Base-by-base conservation (phyloP, 1,139 yeast genomes). In the Tardiomyces blankii region DNA sequence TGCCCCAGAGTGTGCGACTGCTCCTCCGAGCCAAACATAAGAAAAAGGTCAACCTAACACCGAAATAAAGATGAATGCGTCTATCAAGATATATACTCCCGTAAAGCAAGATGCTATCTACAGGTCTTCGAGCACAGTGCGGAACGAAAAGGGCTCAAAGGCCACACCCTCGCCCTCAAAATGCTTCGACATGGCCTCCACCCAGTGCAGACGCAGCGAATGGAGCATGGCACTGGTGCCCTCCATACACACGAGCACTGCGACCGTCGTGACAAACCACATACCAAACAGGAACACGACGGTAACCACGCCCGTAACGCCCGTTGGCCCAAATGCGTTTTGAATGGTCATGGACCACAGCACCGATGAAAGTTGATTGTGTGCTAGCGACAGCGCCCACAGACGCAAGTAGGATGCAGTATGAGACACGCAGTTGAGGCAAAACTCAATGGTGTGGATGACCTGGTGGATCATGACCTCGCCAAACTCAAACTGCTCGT, bases 201-300 rank as follows among this genome's bases (percentile, higher is more conserved):
- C 98, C 99, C 99, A 91, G 64, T 91, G 98, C 61, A 91, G 71
- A 66, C 98, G 84, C 58, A 93, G 75, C 23, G 96, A 85, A 67
- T 93, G 99, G 59, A 93, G 75, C 98, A 93, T 93, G 27, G 98
- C 98, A 40, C 95, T 85, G 0, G 98, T 93, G 45, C 99, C 99
- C 67, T 93, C 98, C 98, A 93, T 91, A 50, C 88, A 73, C 44
- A 93, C 97, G 62, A 93, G 74, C 49, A 93, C 88, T 54, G 88
- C 80, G 41, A 88, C 89, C 0, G 98, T 91, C 53, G 89, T 73
- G 3, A 80, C 77, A 63, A 93, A 88, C 99, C 99, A 93, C 80
- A 89, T 80, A 14, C 84, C 96, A 67, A 93, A 93, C 48, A 91
- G 66, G 40, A 80, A 63, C 23, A 89, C 91, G 0, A 88, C 80